Base-by-base conservation (phyloP, 768 basidiomycete genomes). In the Paxillus involutus region DNA sequence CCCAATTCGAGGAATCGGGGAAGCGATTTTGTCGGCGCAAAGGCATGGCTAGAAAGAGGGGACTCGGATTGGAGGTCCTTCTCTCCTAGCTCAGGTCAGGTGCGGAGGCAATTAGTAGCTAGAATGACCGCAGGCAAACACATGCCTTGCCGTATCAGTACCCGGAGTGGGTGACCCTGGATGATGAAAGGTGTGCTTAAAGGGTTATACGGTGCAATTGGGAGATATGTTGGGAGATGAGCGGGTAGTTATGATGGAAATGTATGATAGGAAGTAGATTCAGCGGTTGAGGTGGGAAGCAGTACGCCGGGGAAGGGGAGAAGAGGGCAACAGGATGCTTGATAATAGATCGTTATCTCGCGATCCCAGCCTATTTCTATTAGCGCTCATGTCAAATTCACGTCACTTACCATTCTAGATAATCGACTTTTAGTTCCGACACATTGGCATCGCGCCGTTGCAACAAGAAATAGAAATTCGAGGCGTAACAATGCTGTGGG, bases 81-180 rank as follows among this genome's bases (percentile, higher is more conserved):
- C 65, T 57, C 49, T 57, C 47, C 49, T 64, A 59, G 63, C 46
- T 55, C 49, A 47, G 29, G 49, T 60, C 61, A 42, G 53, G 56
- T 52, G 59, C 65, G 62, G 65, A 58, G 49, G 57, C 65, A 67
- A 66, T 66, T 58, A 53, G 36, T 54, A 52, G 52, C 33, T 57
- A 60, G 54, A 60, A 60, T 60, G 55, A 60, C 62, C 67, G 65
- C 65, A 67, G 62, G 67, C 52, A 69, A 58, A 69, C 56, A 58
- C 65, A 56, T 67, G 63, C 51, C 56, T 49, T 26, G 26, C 26
- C 26, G 26, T 41, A 43, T 37, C 55, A 63, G 59, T 32, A 53
- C 49, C 53, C 59, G 59, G 55, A 41, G 49, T 35, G 40, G 42
- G 21, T n/a, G 16, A 19, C 32, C 11, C 32, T 32, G 26, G 26